Evolutionary conservation across 2,329 filamentous ascomycete genomes (phyloP).

Genomic region (Paraphaeosphaeria sporulosa): DNA sequence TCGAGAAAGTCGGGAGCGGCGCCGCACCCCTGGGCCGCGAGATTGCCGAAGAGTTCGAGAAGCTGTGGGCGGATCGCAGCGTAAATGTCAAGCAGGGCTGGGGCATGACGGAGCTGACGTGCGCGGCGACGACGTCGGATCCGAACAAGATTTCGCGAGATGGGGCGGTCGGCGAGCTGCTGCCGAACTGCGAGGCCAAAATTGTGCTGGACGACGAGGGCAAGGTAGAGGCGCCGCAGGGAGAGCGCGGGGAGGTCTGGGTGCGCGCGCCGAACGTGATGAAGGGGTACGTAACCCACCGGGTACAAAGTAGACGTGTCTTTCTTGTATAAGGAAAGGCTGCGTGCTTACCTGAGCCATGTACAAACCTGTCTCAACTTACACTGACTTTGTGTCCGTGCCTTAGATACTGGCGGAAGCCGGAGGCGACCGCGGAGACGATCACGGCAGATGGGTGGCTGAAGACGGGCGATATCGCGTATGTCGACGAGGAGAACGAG

Average conservation of each 20-base stretch:
- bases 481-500: constrained; percentile 62
- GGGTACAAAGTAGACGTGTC: no score
- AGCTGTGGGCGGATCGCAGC: constrained; percentile 58
- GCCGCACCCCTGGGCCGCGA: constrained; percentile 69
- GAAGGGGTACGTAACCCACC: no score
- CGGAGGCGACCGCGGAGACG: constrained; percentile 70
- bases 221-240: constrained; percentile 55
- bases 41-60: constrained; percentile 61
- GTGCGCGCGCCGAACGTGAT: constrained; percentile 75
- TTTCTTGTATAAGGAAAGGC: no score
- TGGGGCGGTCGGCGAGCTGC: constrained; percentile 69
- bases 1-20: constrained; percentile 68
- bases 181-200: constrained; percentile 73
- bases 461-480: constrained; percentile 75
- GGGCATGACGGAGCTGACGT: constrained; percentile 88
- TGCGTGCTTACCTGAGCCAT: no score
- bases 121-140: constrained; percentile 72
- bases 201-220: constrained; percentile 68
- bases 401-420: constrained; percentile 79
- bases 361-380: no score
- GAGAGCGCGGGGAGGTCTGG: constrained; percentile 74
- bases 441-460: constrained; percentile 72
- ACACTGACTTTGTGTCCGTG: no score
- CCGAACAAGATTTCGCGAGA: constrained; percentile 55
- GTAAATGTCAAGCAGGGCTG: constrained; percentile 74